Percentiles rank a stretch among this genome's conserved stretches.
Conservation (phyloP, 257 asterid species). For the Solanum ahanhuiri region DNA sequence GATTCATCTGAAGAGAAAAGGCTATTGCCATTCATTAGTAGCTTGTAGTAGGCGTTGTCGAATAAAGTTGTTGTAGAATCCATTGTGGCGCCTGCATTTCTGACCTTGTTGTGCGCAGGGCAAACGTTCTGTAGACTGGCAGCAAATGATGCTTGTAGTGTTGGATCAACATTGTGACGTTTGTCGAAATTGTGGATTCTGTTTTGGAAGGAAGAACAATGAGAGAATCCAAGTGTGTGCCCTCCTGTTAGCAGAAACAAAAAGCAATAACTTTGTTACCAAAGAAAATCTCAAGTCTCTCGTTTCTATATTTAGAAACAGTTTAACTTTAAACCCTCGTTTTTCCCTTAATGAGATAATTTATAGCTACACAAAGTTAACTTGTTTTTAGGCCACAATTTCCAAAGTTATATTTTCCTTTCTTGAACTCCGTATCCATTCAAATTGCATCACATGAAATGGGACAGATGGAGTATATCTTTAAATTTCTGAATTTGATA, state of each 20-base stretch:
- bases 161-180: constrained; percentile 40
- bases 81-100: constrained; percentile 46
- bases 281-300: not conserved
- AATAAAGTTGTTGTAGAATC: constrained; percentile 56
- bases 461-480: not conserved
- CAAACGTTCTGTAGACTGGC: constrained; percentile 38
- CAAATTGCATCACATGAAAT: not conserved
- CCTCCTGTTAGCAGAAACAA: constrained; percentile 44
- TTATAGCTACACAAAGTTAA: too few relatives aligned
- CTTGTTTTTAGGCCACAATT: too few relatives aligned
- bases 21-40: constrained; percentile 54
- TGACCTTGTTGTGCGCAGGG: constrained; percentile 56
- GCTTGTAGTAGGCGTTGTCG: constrained; percentile 63
- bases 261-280: not conserved
- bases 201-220: constrained; percentile 80
- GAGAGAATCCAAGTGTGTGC: constrained; percentile 84
- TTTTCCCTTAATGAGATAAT: too few relatives aligned
- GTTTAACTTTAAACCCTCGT: not conserved
- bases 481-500: not conserved
- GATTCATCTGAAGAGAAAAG: constrained; percentile 74
- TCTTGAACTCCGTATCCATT: not conserved
- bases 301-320: too few relatives aligned
- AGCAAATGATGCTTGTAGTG: constrained; percentile 50
- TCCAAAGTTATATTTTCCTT: too few relatives aligned
- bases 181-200: constrained; percentile 65